Base-by-base conservation (phyloP, 2,329 filamentous ascomycete species). In the Metarhizium robertsii region DNA sequence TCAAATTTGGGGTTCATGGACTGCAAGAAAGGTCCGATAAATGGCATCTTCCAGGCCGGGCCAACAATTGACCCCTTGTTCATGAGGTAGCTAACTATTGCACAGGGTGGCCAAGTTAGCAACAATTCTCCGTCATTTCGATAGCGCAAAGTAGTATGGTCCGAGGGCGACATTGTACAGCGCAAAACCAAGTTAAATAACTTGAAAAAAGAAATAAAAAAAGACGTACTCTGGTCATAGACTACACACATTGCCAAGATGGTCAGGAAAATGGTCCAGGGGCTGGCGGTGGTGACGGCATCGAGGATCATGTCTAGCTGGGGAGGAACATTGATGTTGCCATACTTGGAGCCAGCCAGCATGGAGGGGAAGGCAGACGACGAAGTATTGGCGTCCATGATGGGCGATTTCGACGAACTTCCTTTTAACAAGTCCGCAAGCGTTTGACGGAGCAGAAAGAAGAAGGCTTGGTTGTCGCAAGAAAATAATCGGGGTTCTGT, bases 21-120 rank as follows among this genome's bases (percentile, higher is more conserved):
- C 68, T 96, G 79, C 56, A 97, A 79, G 73, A 99, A 97, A 5
- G 94, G 92, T n/a, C 94, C 94, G 70, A 97, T 91, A 67, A 94
- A 92, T 46, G 89, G 89, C 57, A 86, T 77, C 73, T 94, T 94
- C 78, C 81, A 87, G 48, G 79, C 64, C 32, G 89, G 88, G 43
- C 89, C 89, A 53, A 80, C 83, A 65, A 94, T 92, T 30, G 81
- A 80, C 57, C 88, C 87, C 71, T 92, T 92, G 64, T 83, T 82
- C 66, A 79, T 77, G 61, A 90, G 77, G 69, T 92, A 94, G 69
- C 81, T 86, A 63, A 87, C 89, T 94, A 65, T 50, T 20, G 32
- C 13, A 20, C 20, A 34, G 5, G 30, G 34, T 18, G 7, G 7
- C 45, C 8, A 29, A 14, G 32, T 53, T 38, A 53, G 51, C 25